A percentile compares a stretch with the other conserved stretches of the same genome.
Conservation (phyloP, 352 stramenopile species). For the Globisporangium ultimum region DNA sequence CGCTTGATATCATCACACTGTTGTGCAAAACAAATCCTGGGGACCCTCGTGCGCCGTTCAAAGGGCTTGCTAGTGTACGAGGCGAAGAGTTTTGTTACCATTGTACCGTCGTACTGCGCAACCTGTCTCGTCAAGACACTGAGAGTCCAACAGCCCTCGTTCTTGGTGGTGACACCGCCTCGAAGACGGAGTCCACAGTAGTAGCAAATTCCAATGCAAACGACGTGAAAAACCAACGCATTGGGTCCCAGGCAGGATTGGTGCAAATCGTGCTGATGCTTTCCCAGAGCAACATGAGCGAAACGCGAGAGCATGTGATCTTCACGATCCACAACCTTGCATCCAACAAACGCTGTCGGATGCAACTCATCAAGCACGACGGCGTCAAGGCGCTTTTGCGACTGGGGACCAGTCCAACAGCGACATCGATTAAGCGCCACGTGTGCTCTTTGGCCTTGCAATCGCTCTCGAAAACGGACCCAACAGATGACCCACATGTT, state of each 20-base stretch:
- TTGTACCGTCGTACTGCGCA: conserved; percentile 59
- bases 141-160: background rate
- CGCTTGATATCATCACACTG: conserved; percentile 47
- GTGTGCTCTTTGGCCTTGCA: conserved; percentile 64
- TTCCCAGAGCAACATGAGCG: conserved; percentile 31
- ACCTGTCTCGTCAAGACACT: conserved; percentile 49
- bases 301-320: conserved; percentile 69
- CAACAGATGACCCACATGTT: conserved; percentile 38
- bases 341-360: conserved; percentile 44
- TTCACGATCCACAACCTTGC: conserved; percentile 68
- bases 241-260: conserved; percentile 44
- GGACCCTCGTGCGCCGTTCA: conserved; percentile 45
- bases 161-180: background rate
- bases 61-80: conserved; percentile 51
- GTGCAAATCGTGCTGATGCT: conserved; percentile 61
- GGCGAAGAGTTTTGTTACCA: conserved; percentile 71
- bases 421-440: conserved; percentile 52
- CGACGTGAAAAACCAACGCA: conserved; percentile 54
- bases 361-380: conserved; percentile 72
- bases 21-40: conserved; percentile 43
- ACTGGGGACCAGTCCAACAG: conserved; percentile 34
- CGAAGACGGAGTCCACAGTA: background rate
- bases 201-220: conserved; percentile 3
- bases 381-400: conserved; percentile 68
- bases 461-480: conserved; percentile 42